phyloP scores from a whole-genome alignment of 805 yeast genomes.

The Saturnispora gosingensis region DNA sequence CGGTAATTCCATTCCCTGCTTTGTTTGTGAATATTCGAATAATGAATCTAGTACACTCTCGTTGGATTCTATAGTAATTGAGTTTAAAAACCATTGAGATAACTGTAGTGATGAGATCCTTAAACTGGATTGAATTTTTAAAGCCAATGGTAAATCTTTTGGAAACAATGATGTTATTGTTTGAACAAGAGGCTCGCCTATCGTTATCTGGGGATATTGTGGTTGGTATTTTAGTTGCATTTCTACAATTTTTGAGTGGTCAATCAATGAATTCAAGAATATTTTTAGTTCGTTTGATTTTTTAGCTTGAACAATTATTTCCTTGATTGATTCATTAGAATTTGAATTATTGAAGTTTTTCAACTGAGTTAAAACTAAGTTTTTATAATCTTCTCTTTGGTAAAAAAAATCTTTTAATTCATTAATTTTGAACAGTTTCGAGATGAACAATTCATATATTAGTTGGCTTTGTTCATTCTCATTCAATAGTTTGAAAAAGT shows the following conservation, averaged over 20 bases:
- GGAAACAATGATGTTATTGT: slow-evolving; percentile 39
- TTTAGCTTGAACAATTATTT: slow-evolving; percentile 29
- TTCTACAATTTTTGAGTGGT: slow-evolving; percentile 26
- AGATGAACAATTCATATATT: not conserved
- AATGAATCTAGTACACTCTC: slow-evolving; percentile 50
- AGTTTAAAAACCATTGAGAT: slow-evolving; percentile 44
- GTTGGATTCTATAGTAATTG: slow-evolving; percentile 36
- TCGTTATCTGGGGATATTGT: not conserved
- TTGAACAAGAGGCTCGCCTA: slow-evolving; percentile 32
- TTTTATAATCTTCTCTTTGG: slow-evolving; percentile 52
- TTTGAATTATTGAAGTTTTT: slow-evolving; percentile 10
- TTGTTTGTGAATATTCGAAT: slow-evolving; percentile 39
- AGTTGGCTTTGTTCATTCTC: slow-evolving; percentile 13
- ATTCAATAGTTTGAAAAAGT: slow-evolving; percentile 59
- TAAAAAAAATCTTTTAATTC: slow-evolving; percentile 46
- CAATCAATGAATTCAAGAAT: slow-evolving; percentile 22
- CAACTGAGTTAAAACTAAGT: slow-evolving; percentile 21
- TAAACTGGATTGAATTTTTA: slow-evolving; percentile 41
- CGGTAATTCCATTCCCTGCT: slow-evolving; percentile 52
- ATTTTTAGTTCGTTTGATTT: slow-evolving; percentile 30
- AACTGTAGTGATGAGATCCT: slow-evolving; percentile 48
- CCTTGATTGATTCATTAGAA: slow-evolving; percentile 22
- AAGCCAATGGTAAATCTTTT: slow-evolving; percentile 42
- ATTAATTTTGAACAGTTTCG: slow-evolving; percentile 13
- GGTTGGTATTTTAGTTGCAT: slow-evolving; percentile 33